Conservation (phyloP, 2,329 filamentous ascomycete genomes). For the Bipolaris sorokiniana region DNA sequence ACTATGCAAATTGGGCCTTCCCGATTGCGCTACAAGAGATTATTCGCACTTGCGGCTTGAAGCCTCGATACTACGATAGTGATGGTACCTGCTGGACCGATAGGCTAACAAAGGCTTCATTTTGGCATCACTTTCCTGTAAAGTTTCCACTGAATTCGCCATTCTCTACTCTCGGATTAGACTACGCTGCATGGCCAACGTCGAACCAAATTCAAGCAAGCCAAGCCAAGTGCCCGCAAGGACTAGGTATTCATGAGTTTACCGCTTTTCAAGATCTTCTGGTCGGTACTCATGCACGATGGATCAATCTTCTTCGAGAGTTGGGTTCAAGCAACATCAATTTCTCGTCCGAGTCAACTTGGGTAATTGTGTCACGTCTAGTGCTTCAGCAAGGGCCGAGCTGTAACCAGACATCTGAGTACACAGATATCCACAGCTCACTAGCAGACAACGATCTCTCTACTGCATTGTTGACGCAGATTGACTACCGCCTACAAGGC, state of each 20-base stretch:
- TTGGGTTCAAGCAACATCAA: constrained; percentile 63
- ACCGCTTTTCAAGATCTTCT: constrained; percentile 58
- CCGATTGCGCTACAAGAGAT: constrained; percentile 53
- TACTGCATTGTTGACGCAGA: constrained; percentile 53
- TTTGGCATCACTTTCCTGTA: constrained; percentile 56
- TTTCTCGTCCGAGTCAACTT: constrained; percentile 62
- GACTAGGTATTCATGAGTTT: constrained; percentile 60
- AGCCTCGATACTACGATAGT: constrained; percentile 57
- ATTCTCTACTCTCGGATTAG: constrained; percentile 17
- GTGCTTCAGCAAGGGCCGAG: constrained; percentile 63
- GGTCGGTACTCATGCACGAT: constrained; percentile 55
- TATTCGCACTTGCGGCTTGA: constrained; percentile 56
- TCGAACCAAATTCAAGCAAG: constrained; percentile 63
- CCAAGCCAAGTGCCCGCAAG: constrained; percentile 56
- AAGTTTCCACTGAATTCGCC: constrained; percentile 49
- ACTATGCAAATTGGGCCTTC: constrained; percentile 55
- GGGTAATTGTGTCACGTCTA: constrained; percentile 59
- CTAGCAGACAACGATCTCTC: constrained; percentile 62
- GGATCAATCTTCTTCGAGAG: constrained; percentile 58
- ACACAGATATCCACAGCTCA: constrained; percentile 56
- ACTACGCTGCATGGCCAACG: constrained; percentile 48
- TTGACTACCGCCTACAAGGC: constrained; percentile 54
- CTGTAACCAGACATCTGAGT: constrained; percentile 15
- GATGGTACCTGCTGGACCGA: constrained; percentile 49
- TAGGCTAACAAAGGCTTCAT: constrained; percentile 42